Percentiles rank a stretch among this genome's conserved stretches.
Conservation (phyloP, 805 yeast genomes). For the Suhomyces sp. region DNA sequence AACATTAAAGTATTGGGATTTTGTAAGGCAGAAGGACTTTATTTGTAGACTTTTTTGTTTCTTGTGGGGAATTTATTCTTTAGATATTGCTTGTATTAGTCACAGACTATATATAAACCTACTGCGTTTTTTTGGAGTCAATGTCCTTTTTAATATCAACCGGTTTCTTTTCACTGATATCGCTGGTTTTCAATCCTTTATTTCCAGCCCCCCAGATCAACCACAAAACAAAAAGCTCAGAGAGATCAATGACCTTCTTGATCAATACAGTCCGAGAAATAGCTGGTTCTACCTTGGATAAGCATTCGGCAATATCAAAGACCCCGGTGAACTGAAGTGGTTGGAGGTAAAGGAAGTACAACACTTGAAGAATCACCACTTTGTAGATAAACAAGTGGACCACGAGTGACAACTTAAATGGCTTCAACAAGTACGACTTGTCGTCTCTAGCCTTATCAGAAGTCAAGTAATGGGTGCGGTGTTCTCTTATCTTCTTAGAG, state of each 20-base stretch:
- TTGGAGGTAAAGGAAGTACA: background rate
- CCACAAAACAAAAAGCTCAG: constrained; percentile 10
- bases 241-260: background rate
- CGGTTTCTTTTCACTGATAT: background rate
- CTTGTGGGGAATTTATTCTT: too few relatives aligned
- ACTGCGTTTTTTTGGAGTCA: background rate
- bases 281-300: background rate
- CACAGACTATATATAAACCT: background rate
- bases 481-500: background rate
- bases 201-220: constrained; percentile 9
- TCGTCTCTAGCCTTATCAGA: constrained; percentile 1
- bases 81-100: too few relatives aligned
- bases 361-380: constrained; percentile 3
- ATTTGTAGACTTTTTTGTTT: too few relatives aligned
- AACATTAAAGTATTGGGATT: too few relatives aligned
- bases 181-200: background rate
- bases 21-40: too few relatives aligned
- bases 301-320: constrained; percentile 10
- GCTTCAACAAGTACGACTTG: background rate
- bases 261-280: background rate
- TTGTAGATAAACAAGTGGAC: constrained; percentile 9
- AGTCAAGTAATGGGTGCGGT: background rate
- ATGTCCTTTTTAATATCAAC: background rate
- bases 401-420: constrained; percentile 3
- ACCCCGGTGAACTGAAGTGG: constrained; percentile 6